Percentiles rank a stretch among this genome's conserved stretches.
Conservation (phyloP, 1,284 basidiomycete species). For the Puccinia polysora region DNA sequence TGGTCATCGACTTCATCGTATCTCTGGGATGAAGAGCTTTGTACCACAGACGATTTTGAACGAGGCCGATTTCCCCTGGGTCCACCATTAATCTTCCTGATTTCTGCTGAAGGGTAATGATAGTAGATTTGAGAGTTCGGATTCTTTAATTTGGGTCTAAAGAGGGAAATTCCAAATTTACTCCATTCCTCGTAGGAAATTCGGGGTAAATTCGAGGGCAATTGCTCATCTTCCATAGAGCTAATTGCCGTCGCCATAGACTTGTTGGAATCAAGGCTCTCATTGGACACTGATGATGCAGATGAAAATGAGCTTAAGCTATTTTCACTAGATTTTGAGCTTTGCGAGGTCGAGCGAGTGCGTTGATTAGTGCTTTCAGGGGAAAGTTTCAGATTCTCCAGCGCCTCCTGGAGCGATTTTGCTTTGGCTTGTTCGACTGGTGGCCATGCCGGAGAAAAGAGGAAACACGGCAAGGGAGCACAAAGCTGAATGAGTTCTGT, state of each 20-base stretch:
- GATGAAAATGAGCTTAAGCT: constrained; percentile 7
- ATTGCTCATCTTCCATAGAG: neutral
- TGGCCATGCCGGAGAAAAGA: neutral
- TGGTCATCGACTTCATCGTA: neutral
- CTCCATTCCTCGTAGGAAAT: constrained; percentile 17
- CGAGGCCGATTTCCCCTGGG: constrained; percentile 4
- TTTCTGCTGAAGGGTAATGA: constrained; percentile 4
- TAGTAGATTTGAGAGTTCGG: constrained; percentile 5
- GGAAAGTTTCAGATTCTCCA: neutral
- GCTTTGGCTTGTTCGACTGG: constrained; percentile 13
- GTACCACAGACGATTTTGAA: constrained; percentile 4
- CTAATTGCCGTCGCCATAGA: constrained; percentile 3
- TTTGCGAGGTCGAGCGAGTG: neutral
- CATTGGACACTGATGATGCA: neutral
- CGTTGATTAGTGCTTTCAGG: neutral
- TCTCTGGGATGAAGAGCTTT: constrained; percentile 1
- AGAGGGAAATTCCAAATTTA: constrained; percentile 21
- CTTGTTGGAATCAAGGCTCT: neutral
- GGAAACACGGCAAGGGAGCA: neutral
- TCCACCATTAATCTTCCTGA: neutral
- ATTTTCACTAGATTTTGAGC: constrained; percentile 10
- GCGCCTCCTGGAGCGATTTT: neutral
- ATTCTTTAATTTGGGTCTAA: constrained; percentile 12
- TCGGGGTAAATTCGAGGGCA: neutral
- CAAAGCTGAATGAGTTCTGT: neutral